Evolutionary conservation across 257 asterid genomes (phyloP).

Genomic region (Ligustrum vulgare): DNA sequence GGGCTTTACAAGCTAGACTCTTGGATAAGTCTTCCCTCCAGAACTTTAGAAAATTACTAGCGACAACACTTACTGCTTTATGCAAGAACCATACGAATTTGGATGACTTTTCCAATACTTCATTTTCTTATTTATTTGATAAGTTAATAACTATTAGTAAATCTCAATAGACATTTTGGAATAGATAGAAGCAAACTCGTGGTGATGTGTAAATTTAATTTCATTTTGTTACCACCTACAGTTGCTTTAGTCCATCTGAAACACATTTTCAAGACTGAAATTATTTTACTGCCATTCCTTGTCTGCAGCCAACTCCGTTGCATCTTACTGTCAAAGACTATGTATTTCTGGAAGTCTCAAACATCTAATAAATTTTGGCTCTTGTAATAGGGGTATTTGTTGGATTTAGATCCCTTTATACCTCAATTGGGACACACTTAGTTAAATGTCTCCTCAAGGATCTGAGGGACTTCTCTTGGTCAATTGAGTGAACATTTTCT

Average conservation of each 20-base stretch:
- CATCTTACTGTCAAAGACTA: conserved; percentile 95
- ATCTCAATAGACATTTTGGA: not conserved
- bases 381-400: not conserved
- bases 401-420: too few species aligned
- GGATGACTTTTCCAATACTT: not conserved
- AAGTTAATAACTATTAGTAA: not conserved
- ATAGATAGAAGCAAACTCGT: not conserved
- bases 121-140: not conserved
- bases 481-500: too few species aligned
- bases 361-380: not conserved
- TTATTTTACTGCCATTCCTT: conserved; percentile 10
- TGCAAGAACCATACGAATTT: not conserved
- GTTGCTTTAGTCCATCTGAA: not conserved
- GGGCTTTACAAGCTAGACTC: too few species aligned
- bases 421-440: too few species aligned
- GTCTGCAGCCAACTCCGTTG: conserved; percentile 91
- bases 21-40: too few species aligned
- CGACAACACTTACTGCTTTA: too few species aligned
- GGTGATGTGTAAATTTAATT: not conserved
- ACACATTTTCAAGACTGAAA: conserved; percentile 3
- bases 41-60: too few species aligned
- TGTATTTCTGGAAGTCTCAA: conserved; percentile 24
- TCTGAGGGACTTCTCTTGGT: too few species aligned
- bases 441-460: too few species aligned
- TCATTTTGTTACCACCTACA: not conserved